Evolutionary conservation across 768 basidiomycete genomes (phyloP).

Genomic region (Suillus ampliporus): DNA sequence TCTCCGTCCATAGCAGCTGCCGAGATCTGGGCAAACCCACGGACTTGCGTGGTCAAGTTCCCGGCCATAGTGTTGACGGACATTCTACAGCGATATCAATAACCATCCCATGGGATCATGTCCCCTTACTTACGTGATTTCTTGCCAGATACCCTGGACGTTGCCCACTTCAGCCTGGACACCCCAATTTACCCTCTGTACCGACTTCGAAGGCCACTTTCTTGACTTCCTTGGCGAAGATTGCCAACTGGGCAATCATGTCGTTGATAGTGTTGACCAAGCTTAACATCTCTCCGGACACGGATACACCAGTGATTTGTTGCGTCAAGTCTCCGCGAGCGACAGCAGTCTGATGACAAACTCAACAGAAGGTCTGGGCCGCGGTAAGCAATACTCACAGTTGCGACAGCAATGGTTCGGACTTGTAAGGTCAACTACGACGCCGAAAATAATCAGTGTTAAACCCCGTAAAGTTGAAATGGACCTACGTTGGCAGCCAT

Average conservation of each 20-base stretch:
- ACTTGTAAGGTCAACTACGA: slow-evolving; percentile 88
- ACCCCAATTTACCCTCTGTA: slow-evolving; percentile 97
- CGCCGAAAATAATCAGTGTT: neutral
- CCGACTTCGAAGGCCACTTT: slow-evolving; percentile 98
- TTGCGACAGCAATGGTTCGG: slow-evolving; percentile 90
- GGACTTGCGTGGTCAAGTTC: slow-evolving; percentile 96
- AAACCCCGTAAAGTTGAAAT: neutral
- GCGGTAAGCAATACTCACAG: slow-evolving; percentile 52
- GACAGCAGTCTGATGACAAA: slow-evolving; percentile 72
- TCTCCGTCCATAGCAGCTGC: slow-evolving; percentile 99
- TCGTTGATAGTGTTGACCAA: slow-evolving; percentile 98
- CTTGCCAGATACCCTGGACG: slow-evolving; percentile 98
- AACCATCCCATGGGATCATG: neutral
- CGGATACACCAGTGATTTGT: slow-evolving; percentile 91
- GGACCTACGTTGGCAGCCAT: slow-evolving; percentile 88
- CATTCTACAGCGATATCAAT: slow-evolving; percentile 52
- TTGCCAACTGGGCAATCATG: slow-evolving; percentile 72
- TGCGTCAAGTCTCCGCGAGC: slow-evolving; percentile 92
- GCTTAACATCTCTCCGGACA: slow-evolving; percentile 95
- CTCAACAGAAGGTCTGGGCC: neutral
- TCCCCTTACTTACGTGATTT: slow-evolving; percentile 82
- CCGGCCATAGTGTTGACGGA: slow-evolving; percentile 99
- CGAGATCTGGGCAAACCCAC: slow-evolving; percentile 98
- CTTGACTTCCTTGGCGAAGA: slow-evolving; percentile 83
- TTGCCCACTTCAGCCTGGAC: slow-evolving; percentile 97